phyloP scores from a whole-genome alignment of 2,329 filamentous ascomycete genomes.

The Calonectria hongkongensis region DNA sequence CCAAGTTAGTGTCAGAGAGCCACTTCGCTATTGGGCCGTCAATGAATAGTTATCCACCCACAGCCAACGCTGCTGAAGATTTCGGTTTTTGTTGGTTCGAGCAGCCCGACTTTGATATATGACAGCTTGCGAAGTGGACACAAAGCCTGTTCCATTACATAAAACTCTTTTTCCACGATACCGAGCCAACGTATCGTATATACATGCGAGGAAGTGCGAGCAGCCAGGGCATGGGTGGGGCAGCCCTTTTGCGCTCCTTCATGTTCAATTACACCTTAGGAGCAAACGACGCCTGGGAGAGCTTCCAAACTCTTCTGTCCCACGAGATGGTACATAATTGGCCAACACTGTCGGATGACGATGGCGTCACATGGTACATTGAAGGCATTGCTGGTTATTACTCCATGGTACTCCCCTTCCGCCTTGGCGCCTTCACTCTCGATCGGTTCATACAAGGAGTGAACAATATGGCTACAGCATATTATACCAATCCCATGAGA shows the following conservation, averaged over 20 bases:
- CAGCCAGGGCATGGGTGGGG: background rate
- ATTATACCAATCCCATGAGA: background rate
- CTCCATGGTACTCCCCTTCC: background rate
- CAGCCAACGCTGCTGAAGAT: background rate
- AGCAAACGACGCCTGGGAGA: background rate
- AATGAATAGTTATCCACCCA: background rate
- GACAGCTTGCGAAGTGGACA: background rate
- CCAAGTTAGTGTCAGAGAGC: background rate
- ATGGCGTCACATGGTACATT: background rate
- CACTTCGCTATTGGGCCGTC: background rate
- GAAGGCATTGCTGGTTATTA: conserved; percentile 4
- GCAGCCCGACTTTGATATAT: background rate
- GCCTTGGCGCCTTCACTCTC: background rate
- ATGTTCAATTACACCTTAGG: background rate
- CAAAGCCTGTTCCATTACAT: background rate
- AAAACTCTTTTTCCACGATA: background rate
- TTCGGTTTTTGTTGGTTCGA: background rate
- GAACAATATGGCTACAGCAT: background rate
- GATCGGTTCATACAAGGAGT: conserved; percentile 1
- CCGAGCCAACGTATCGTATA: background rate
- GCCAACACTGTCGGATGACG: background rate
- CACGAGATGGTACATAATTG: conserved; percentile 1
- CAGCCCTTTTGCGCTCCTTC: background rate
- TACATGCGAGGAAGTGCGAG: background rate
- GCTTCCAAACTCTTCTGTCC: background rate